Evolutionary conservation across 352 stramenopile genomes (phyloP).

Genomic region (Phytophthora agathidicida): DNA sequence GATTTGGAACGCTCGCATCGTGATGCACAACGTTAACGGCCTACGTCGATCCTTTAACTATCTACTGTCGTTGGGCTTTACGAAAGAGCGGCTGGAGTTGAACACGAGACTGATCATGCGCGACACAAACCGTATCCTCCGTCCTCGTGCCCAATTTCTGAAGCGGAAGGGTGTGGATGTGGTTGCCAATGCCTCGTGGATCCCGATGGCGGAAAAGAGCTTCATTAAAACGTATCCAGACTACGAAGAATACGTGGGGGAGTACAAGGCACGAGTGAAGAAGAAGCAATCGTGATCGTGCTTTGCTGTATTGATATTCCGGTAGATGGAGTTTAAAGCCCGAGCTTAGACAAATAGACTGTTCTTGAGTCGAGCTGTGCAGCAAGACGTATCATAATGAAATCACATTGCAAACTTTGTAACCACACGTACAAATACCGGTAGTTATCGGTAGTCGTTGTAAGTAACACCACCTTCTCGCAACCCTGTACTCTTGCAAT

Average conservation of each 20-base stretch:
- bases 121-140: conserved; percentile 42
- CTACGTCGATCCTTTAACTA: conserved; percentile 50
- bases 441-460: no score
- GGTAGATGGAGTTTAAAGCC: no score
- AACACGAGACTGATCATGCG: conserved; percentile 49
- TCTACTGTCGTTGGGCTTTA: conserved; percentile 40
- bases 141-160: conserved; percentile 56
- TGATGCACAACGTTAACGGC: conserved; percentile 57
- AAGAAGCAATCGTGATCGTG: conserved; percentile 10
- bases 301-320: no score
- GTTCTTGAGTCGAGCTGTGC: no score
- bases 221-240: conserved; percentile 41
- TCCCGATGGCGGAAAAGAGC: conserved; percentile 29
- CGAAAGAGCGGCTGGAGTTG: conserved; percentile 32
- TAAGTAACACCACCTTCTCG: no score
- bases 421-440: no score
- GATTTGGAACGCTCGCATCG: conserved; percentile 36
- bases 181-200: conserved; percentile 37
- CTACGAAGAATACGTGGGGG: conserved; percentile 24
- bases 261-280: conserved; percentile 18
- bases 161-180: conserved; percentile 15
- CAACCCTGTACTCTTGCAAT: no score
- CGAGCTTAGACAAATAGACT: no score
- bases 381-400: no score
- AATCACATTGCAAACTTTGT: no score